These are phyloP conservation scores for Datisca glomerata DNA, from an alignment of 306 rosid genomes.

Conservation along the genomic window DNA sequence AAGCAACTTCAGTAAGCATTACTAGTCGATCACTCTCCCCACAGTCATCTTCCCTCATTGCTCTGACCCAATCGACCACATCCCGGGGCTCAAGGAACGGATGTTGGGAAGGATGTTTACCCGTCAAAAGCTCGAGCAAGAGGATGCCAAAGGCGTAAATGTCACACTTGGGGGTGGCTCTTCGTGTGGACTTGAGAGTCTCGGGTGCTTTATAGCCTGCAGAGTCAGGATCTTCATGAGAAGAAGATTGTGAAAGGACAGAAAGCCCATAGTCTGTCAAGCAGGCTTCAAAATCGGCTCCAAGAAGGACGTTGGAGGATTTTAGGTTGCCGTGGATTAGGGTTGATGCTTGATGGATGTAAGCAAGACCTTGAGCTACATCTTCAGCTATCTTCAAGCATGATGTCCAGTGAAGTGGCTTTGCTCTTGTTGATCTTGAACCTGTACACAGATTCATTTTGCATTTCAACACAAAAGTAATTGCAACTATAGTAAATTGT, in stretches of 20 bases:
- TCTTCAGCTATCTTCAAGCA: constrained; percentile 95
- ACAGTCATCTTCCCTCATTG: constrained; percentile 63
- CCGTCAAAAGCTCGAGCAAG: constrained; percentile 79
- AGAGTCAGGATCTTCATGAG: constrained; percentile 43
- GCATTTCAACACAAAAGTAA: constrained; percentile 5
- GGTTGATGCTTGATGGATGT: constrained; percentile 58
- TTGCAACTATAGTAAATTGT: neutral
- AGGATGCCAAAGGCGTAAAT: constrained; percentile 71
- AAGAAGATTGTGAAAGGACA: constrained; percentile 34
- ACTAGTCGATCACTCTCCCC: constrained; percentile 51
- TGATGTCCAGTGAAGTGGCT: constrained; percentile 97
- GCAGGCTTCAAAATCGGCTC: constrained; percentile 81
- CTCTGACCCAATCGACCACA: constrained; percentile 69
- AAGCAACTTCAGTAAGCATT: constrained; percentile 90
- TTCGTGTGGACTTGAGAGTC: constrained; percentile 38
- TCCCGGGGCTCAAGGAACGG: constrained; percentile 64
- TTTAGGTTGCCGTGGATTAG: constrained; percentile 74
- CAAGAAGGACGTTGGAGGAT: constrained; percentile 80
- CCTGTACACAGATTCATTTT: constrained; percentile 45
- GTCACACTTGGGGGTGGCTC: constrained; percentile 52
- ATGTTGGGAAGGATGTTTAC: constrained; percentile 76
- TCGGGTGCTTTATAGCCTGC: constrained; percentile 69
- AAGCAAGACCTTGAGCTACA: constrained; percentile 82
- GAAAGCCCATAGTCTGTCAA: constrained; percentile 68
- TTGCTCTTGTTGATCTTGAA: constrained; percentile 67